A percentile compares a stretch with the other conserved stretches of the same genome.
Conservation (phyloP, 2,329 filamentous ascomycete genomes). For the Fusarium nanum region DNA sequence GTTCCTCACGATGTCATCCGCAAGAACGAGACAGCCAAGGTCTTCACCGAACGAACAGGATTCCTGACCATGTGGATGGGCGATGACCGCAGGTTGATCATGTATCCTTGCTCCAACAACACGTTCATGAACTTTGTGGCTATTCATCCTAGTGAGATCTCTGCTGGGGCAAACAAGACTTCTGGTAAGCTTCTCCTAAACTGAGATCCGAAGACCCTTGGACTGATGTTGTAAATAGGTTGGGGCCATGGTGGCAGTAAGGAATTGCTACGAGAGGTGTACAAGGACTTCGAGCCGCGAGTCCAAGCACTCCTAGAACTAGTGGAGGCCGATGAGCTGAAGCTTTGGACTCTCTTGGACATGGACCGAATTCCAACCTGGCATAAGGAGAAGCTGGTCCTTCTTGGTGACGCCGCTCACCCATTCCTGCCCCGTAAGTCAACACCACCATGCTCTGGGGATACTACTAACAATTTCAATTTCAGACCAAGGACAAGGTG, state of each 20-base stretch:
- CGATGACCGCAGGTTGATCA: constrained; percentile 57
- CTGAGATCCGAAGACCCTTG: no score
- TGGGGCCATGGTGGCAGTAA: constrained; percentile 55
- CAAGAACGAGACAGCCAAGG: constrained; percentile 37
- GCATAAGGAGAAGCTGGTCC: constrained; percentile 63
- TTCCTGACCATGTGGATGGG: constrained; percentile 54
- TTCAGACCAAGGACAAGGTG: constrained; percentile 49
- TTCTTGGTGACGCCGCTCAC: constrained; percentile 76
- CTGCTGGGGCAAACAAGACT: constrained; percentile 1
- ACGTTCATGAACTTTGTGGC: constrained; percentile 61
- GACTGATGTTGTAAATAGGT: constrained; percentile 39
- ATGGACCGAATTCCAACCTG: constrained; percentile 69
- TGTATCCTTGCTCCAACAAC: constrained; percentile 61
- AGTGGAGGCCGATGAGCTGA: constrained; percentile 59
- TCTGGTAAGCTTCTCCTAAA: no score
- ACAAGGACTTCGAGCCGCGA: constrained; percentile 57
- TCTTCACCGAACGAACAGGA: constrained; percentile 21
- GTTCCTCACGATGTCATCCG: constrained; percentile 55
- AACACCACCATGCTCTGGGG: fast-evolving
- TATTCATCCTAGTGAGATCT: constrained; percentile 58
- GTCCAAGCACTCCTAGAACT: constrained; percentile 56
- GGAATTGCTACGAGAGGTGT: constrained; percentile 53
- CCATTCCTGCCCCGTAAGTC: constrained; percentile 66
- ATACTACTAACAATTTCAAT: background rate
- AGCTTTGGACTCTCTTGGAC: constrained; percentile 70